Base-by-base conservation (phyloP, 768 basidiomycete species). In the Gyrodon lividus region DNA sequence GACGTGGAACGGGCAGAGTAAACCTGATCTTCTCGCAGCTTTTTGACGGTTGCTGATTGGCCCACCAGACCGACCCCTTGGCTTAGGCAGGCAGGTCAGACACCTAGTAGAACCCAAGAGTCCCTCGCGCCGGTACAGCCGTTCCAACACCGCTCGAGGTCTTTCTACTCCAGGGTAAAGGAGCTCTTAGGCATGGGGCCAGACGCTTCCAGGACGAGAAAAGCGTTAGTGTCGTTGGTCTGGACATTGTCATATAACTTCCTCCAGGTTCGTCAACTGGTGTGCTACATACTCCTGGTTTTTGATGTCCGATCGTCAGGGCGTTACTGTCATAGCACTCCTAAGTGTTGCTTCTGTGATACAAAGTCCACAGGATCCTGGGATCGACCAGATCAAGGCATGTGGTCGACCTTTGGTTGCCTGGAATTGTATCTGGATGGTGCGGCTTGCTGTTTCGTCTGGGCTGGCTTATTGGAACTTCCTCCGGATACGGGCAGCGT, bases 391-490 rank as follows among this genome's bases (percentile, higher is more conserved):
- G 68, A 86, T 86, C 74, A 58, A 69, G 22, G 83, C 83, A 0
- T 89, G 87, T 56, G 74, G 74, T 39, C 76, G 81, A 16, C 86
- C 87, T 7, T 65, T 89, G 22, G 87, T 87, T 6, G 69, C 74
- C 2, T 89, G 86, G 87, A 78, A 83, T 46, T 73, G 75, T 31
- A 69, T 89, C 5, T 89, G 87, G 87, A 64, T 83, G 22, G 70
- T 75, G 17, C 74, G 83, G 46, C 78, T 78, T 2, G 62, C 72
- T 10, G 59, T 86, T 31, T 78, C 80, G 8, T 70, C 74, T 33
- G 58, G 61, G 23, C 59, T 87, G 46, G 72, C 80, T 2, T 76
- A 76, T 54, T 87, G 86, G 86, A 77, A 78, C 37, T 88, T 75
- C 22, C 42, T 59, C 20, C 63, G 65, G 33, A 54, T 57, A 62